A percentile compares a stretch with the other conserved stretches of the same genome.
Evolutionary conservation across 2,329 filamentous ascomycete species (phyloP).

Genomic region (Zasmidium cellare): DNA sequence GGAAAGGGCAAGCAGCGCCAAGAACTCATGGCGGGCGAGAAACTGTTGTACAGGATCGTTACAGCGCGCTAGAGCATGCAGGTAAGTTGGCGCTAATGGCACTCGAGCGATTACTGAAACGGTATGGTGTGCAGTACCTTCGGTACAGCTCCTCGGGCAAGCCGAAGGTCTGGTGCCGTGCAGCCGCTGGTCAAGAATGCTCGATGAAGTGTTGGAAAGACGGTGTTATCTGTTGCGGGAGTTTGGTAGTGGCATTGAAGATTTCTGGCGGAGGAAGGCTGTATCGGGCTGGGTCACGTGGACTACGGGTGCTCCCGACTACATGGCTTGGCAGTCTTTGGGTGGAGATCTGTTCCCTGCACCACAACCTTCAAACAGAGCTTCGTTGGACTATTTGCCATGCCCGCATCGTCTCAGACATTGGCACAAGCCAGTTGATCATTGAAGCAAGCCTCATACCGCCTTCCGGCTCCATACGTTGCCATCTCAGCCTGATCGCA

Average conservation of each 20-base stretch:
- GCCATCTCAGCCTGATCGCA: too few relatives aligned
- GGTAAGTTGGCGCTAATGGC: neutral
- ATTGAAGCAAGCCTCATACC: too few relatives aligned
- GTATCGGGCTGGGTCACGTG: neutral
- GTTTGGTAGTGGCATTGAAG: neutral
- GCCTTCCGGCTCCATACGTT: too few relatives aligned
- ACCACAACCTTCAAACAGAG: too few relatives aligned
- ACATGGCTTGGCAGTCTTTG: neutral
- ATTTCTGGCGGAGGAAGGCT: too few relatives aligned
- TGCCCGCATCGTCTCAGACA: too few relatives aligned
- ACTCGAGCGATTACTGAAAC: neutral
- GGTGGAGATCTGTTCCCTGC: neutral
- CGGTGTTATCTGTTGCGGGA: too few relatives aligned
- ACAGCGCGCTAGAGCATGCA: neutral
- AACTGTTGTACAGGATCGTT: neutral
- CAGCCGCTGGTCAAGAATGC: too few relatives aligned
- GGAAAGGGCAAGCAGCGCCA: neutral
- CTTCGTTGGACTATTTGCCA: too few relatives aligned
- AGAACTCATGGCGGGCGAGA: neutral
- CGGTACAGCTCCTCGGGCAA: neutral
- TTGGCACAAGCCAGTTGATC: too few relatives aligned
- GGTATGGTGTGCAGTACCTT: neutral
- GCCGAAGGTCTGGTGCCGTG: neutral
- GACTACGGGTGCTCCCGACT: neutral
- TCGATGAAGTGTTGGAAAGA: too few relatives aligned